These are phyloP conservation scores for Linnemannia hyalina DNA, from an alignment of 192 early-diverging fungal species.

Conservation along the genomic window DNA sequence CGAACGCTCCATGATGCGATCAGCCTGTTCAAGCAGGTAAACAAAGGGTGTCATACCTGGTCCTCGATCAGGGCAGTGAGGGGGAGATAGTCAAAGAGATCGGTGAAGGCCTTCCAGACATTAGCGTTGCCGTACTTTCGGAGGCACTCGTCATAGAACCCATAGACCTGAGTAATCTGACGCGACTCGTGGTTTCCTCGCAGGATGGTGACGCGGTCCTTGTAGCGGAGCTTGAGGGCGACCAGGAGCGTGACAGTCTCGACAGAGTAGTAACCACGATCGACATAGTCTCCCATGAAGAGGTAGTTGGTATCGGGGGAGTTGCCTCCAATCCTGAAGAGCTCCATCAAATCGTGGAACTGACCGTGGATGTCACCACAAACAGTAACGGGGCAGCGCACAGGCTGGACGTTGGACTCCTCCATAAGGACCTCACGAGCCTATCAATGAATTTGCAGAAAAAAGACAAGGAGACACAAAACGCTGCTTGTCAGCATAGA, in stretches of 20 bases:
- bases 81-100: constrained; percentile 97
- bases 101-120: constrained; percentile 98
- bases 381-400: constrained; percentile 98
- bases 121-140: constrained; percentile 98
- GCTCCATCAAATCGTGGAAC: constrained; percentile 97
- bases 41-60: constrained; percentile 59
- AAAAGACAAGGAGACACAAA: background rate
- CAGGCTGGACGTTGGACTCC: constrained; percentile 98
- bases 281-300: constrained; percentile 99
- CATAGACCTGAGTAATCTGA: constrained; percentile 99
- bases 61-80: constrained; percentile 98
- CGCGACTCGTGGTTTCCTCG: constrained; percentile 99
- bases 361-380: constrained; percentile 99
- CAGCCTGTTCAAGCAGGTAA: background rate
- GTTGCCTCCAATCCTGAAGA: constrained; percentile 97
- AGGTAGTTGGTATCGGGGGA: constrained; percentile 98
- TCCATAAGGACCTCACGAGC: constrained; percentile 96
- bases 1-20: background rate
- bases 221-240: constrained; percentile 94
- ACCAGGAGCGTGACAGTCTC: constrained; percentile 97
- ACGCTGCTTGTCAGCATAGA: background rate
- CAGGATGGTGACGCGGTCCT: constrained; percentile 93
- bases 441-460: constrained; percentile 7
- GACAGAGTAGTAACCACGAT: constrained; percentile 98
- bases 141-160: constrained; percentile 99